Base-by-base conservation (phyloP, 495 filamentous ascomycete genomes). In the Trichoderma parareesei region DNA sequence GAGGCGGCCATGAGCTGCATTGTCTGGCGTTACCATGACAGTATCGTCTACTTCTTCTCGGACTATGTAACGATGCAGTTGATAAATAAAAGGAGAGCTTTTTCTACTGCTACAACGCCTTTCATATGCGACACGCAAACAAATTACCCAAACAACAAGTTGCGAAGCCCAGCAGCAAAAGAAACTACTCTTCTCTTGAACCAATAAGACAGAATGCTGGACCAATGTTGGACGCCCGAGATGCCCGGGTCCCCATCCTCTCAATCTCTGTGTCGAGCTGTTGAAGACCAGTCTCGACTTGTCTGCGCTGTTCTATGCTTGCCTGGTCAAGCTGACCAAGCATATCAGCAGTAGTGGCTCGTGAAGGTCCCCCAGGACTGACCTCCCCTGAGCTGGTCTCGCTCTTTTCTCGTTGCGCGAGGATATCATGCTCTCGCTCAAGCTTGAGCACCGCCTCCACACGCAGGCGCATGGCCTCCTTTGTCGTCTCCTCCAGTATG, bases 401-500 rank as follows among this genome's bases (percentile, higher is more conserved):
- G 53, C 27, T 33, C 5, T 11, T 37, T 57, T 33, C 33, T 33
- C 16, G 33, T 10, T 4, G 6, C 53, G 10, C 9, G 11, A 33
- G 20, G 18, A 3, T 3, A 10, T 14, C 9, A 14, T 33, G 53
- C 53, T 35, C 27, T 5, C 53, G 53, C 53, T 57, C 53, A 14
- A 35, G 20, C 53, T 57, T 57, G 53, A 57, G 53, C 53, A 27
- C 53, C 27, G 53, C 53, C 53, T 57, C 53, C 18, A 57, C 53
- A 2, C 27, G 53, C 16, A 57, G 4, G 4, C 53, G 53, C 53
- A 57, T 57, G 9, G 53, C 53, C 53, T 57, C 27, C 18, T 57
- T 57, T 8, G 53, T 37, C 4, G 53, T 57, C 42, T 79, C 77
- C 49, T 71, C 63, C 9, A 72, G 69, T n/a, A 79, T 59, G 4